These are phyloP conservation scores for Epichloe amarillans DNA, from an alignment of 2,329 filamentous ascomycete species.

Conservation along the genomic window DNA sequence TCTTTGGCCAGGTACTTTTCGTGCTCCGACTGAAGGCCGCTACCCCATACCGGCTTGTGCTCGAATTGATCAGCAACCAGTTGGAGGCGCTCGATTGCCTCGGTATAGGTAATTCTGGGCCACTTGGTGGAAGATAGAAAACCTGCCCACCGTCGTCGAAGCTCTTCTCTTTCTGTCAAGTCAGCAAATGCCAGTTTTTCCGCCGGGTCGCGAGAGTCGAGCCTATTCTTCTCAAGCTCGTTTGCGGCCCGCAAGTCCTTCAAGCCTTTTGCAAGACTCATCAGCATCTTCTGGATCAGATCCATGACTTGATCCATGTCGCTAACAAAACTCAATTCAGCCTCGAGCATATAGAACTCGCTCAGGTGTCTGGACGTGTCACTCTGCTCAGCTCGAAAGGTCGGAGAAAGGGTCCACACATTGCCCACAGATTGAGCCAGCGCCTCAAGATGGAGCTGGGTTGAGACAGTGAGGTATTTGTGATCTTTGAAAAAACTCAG, in stretches of 20 bases:
- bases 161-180: constrained; percentile 27
- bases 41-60: constrained; percentile 55
- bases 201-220: constrained; percentile 24
- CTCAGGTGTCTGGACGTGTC: constrained; percentile 88
- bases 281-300: constrained; percentile 67
- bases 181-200: constrained; percentile 30
- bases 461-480: constrained; percentile 95
- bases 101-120: constrained; percentile 71
- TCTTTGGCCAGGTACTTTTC: constrained; percentile 71
- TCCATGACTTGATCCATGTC: constrained; percentile 60
- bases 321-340: constrained; percentile 69
- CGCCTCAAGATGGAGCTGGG: constrained; percentile 87
- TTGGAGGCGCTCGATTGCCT: constrained; percentile 59
- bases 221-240: constrained; percentile 28
- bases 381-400: constrained; percentile 85
- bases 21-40: constrained; percentile 77
- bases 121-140: constrained; percentile 44
- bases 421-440: constrained; percentile 76
- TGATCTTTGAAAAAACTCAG: constrained; percentile 68
- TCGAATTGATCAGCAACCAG: constrained; percentile 49
- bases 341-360: constrained; percentile 98
- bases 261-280: constrained; percentile 31
- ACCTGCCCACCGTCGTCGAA: constrained; percentile 60
- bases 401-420: constrained; percentile 89
- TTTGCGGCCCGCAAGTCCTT: constrained; percentile 26